Evolutionary conservation across 306 rosid genomes (phyloP).

Genomic region (Hippophae gyantsensis): DNA sequence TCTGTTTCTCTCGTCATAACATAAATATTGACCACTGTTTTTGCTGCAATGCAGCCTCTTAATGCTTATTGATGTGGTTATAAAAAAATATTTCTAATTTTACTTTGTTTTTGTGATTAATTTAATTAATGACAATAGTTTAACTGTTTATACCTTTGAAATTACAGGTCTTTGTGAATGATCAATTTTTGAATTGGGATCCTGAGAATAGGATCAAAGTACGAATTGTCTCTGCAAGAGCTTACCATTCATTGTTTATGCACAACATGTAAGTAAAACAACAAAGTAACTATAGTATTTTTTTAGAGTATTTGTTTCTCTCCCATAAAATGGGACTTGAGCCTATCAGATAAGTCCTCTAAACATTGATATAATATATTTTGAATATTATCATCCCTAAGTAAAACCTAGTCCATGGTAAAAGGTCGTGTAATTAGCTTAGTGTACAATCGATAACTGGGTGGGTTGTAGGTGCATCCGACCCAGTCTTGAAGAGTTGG

Average conservation of each 20-base stretch:
- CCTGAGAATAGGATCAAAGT: constrained; percentile 75
- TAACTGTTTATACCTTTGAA: background rate
- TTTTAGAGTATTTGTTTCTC: background rate
- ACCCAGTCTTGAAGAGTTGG: constrained; percentile 80
- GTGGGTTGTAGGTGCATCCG: constrained; percentile 81
- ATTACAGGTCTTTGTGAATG: constrained; percentile 79
- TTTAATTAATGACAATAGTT: no score
- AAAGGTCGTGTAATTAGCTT: background rate
- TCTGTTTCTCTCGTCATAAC: no score
- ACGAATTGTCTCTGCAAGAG: constrained; percentile 79
- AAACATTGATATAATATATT: constrained; percentile 9
- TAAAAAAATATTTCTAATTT: no score
- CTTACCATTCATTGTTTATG: constrained; percentile 95
- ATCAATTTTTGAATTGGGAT: constrained; percentile 90
- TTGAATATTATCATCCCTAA: constrained; percentile 14
- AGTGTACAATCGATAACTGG: constrained; percentile 12
- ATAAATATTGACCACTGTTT: no score
- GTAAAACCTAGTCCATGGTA: constrained; percentile 5
- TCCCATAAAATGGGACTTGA: constrained; percentile 8
- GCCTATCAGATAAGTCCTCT: constrained; percentile 34
- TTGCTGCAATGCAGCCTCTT: no score
- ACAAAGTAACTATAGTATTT: background rate
- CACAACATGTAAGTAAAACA: constrained; percentile 84
- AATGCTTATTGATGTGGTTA: no score
- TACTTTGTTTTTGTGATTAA: no score